A percentile compares a stretch with the other conserved stretches of the same genome.
phyloP scores from a whole-genome alignment of 805 yeast species.

The Teunomyces lycoperdinae region DNA sequence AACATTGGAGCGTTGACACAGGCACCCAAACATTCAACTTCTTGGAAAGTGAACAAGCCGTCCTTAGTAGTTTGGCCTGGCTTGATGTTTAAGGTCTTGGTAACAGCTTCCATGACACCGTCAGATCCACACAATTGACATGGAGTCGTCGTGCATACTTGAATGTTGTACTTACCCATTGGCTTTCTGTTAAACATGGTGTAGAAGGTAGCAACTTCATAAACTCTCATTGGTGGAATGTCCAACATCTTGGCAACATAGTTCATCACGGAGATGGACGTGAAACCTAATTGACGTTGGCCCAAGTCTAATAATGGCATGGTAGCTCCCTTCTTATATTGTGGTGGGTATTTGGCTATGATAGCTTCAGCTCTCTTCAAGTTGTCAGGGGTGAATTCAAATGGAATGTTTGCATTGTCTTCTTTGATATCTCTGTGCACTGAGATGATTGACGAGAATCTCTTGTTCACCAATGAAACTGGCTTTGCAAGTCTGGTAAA shows the following conservation, averaged over 20 bases:
- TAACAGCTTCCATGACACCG: conserved; percentile 69
- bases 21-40: conserved; percentile 90
- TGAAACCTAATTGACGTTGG: conserved; percentile 83
- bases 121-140: conserved; percentile 85
- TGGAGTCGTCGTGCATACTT: conserved; percentile 87
- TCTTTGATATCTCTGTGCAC: conserved; percentile 73
- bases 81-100: conserved; percentile 55
- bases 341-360: conserved; percentile 77
- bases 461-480: conserved; percentile 16
- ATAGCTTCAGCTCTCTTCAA: conserved; percentile 65
- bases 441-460: conserved; percentile 42
- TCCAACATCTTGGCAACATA: conserved; percentile 80
- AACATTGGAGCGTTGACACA: conserved; percentile 91
- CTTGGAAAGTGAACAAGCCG: conserved; percentile 74
- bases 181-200: conserved; percentile 88
- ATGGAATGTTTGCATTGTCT: conserved; percentile 66
- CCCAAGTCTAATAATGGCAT: conserved; percentile 87
- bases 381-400: conserved; percentile 70
- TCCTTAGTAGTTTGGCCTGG: conserved; percentile 80
- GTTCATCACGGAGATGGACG: conserved; percentile 85
- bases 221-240: conserved; percentile 93
- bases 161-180: conserved; percentile 79
- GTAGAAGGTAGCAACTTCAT: conserved; percentile 88
- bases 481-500: conserved; percentile 13
- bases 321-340: conserved; percentile 82